A percentile compares a stretch with the other conserved stretches of the same genome.
Evolutionary conservation across 2,329 filamentous ascomycete genomes (phyloP).

Genomic region (Phoma sp.): DNA sequence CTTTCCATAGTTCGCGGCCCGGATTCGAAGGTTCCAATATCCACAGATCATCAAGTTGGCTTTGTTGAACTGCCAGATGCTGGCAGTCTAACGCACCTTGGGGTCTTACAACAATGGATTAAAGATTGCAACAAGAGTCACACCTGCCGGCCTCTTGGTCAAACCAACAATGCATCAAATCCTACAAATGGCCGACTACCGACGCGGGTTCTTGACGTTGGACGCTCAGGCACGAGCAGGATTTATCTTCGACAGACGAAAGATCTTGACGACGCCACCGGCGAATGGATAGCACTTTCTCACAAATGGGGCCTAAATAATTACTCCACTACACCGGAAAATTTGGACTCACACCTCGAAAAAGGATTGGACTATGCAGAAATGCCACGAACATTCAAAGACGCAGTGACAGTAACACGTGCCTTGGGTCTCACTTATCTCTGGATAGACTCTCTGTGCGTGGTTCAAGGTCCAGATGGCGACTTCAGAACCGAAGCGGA

Average conservation of each 20-base stretch:
- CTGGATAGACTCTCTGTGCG: constrained; percentile 40
- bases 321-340: background rate
- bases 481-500: constrained; percentile 31
- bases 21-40: background rate
- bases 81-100: constrained; percentile 11
- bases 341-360: background rate
- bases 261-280: too few species aligned
- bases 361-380: background rate
- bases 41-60: constrained; percentile 15
- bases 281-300: background rate
- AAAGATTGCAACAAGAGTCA: too few species aligned
- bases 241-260: too few species aligned
- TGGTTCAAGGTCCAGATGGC: constrained; percentile 28
- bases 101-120: background rate
- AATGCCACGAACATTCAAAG: constrained; percentile 26
- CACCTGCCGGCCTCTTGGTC: too few species aligned
- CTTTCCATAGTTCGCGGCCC: background rate
- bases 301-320: background rate
- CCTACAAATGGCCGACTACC: too few species aligned
- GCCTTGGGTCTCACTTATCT: constrained; percentile 26
- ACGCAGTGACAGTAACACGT: constrained; percentile 29
- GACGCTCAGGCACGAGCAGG: too few species aligned
- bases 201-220: too few species aligned
- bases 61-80: constrained; percentile 16
- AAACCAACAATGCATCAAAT: too few species aligned